phyloP scores from a whole-genome alignment of 2,329 filamentous ascomycete species.

The Penicillium sp. region DNA sequence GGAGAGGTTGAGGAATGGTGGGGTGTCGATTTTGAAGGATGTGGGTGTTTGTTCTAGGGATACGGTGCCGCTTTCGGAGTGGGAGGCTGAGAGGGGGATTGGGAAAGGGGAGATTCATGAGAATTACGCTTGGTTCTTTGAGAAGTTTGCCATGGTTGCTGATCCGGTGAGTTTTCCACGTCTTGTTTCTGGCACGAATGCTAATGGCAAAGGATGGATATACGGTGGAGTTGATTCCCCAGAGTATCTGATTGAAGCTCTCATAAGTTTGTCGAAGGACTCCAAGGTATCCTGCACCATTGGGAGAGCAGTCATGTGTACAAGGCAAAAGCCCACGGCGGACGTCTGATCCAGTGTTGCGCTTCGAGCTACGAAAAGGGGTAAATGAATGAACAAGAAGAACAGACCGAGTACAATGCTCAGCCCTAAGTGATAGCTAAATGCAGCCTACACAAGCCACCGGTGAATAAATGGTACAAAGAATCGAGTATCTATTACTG shows the following conservation, averaged over 20 bases:
- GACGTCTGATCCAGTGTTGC: no score
- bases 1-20: conserved; percentile 28
- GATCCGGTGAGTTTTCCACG: conserved; percentile 36
- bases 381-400: no score
- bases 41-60: conserved; percentile 29
- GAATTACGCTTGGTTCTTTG: conserved; percentile 37
- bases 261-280: not conserved
- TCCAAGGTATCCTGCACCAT: no score
- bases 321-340: no score
- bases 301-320: no score
- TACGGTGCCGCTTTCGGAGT: conserved; percentile 34
- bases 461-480: conserved; percentile 1
- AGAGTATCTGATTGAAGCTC: conserved; percentile 17
- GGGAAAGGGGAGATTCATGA: conserved; percentile 35
- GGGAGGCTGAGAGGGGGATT: conserved; percentile 36
- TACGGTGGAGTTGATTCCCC: conserved; percentile 35
- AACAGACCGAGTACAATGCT: not conserved
- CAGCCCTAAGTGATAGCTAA: not conserved
- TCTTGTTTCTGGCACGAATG: not conserved
- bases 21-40: conserved; percentile 40
- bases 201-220: conserved; percentile 34
- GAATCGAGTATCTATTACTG: conserved; percentile 5
- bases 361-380: not conserved
- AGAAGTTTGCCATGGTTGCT: conserved; percentile 40
- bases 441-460: conserved; percentile 7